phyloP scores from a whole-genome alignment of 306 rosid genomes.

The Delonix regia region DNA sequence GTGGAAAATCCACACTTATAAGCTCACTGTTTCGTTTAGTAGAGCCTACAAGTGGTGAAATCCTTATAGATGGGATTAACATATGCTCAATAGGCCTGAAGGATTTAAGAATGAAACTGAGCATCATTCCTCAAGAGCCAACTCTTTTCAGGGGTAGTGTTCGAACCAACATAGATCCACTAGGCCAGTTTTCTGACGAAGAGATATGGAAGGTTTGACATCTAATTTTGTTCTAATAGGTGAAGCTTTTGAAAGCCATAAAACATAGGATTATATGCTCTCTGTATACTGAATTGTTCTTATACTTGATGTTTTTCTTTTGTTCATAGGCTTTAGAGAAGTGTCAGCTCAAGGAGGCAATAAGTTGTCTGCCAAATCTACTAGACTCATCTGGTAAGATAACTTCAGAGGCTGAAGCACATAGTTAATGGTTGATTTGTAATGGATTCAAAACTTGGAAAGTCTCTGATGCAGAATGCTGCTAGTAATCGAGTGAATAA shows the following conservation, averaged over 20 bases:
- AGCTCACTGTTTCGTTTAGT: constrained; percentile 74
- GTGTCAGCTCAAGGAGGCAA: background rate
- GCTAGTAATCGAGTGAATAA: no score
- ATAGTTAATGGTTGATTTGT: background rate
- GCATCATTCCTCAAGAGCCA: constrained; percentile 4
- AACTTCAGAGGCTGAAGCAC: background rate
- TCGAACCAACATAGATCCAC: background rate
- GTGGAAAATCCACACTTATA: constrained; percentile 71
- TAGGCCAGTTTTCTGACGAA: background rate
- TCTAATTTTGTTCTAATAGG: no score
- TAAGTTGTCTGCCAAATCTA: background rate
- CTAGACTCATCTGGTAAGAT: background rate
- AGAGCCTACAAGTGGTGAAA: constrained; percentile 61
- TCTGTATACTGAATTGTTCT: no score
- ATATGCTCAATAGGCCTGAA: constrained; percentile 67
- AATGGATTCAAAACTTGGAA: no score
- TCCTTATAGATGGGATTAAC: constrained; percentile 57
- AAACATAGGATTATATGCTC: no score
- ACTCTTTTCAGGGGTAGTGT: background rate
- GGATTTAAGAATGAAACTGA: constrained; percentile 36
- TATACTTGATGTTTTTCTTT: no score
- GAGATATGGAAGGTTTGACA: background rate
- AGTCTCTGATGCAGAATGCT: no score
- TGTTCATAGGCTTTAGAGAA: constrained; percentile 4
- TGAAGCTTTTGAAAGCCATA: no score